Conservation (phyloP, 164 flowering plant genomes). For the Protea cynaroides region DNA sequence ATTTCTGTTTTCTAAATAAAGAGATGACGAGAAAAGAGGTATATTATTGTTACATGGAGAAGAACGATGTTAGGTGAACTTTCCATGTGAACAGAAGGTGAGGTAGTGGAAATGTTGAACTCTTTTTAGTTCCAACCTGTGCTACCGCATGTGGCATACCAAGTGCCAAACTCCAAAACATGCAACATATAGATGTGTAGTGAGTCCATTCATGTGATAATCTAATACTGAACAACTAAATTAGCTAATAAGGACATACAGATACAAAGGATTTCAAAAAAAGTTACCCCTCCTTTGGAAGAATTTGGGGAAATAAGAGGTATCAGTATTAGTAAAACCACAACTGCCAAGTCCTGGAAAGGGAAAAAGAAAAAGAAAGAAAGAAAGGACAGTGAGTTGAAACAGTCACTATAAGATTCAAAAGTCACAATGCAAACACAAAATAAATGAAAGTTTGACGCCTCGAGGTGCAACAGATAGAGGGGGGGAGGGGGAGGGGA, state of each 20-base stretch:
- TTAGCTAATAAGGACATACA: neutral
- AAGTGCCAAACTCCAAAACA: too few relatives aligned
- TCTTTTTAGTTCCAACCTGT: too few relatives aligned
- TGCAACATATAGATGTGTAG: too few relatives aligned
- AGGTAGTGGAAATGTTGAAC: too few relatives aligned
- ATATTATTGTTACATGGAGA: too few relatives aligned
- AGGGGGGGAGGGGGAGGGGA: too few relatives aligned
- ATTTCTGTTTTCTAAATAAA: too few relatives aligned
- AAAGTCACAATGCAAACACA: neutral
- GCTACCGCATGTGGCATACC: too few relatives aligned
- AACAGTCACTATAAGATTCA: neutral
- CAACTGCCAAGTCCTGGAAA: conserved; percentile 98
- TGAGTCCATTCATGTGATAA: neutral
- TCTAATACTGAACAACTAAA: neutral
- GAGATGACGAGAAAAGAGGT: too few relatives aligned
- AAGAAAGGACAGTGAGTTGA: neutral
- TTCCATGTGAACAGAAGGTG: too few relatives aligned
- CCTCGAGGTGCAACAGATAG: neutral
- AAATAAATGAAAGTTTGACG: neutral
- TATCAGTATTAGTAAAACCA: conserved; percentile 91
- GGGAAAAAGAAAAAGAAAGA: conserved; percentile 3
- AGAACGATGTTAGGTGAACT: too few relatives aligned
- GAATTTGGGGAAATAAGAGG: conserved; percentile 99
- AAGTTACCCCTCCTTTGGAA: conserved; percentile 96
- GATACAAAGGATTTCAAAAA: conserved; percentile 1